Evolutionary conservation across 164 flowering plant genomes (phyloP).

Genomic region (Dillenia turbinata): DNA sequence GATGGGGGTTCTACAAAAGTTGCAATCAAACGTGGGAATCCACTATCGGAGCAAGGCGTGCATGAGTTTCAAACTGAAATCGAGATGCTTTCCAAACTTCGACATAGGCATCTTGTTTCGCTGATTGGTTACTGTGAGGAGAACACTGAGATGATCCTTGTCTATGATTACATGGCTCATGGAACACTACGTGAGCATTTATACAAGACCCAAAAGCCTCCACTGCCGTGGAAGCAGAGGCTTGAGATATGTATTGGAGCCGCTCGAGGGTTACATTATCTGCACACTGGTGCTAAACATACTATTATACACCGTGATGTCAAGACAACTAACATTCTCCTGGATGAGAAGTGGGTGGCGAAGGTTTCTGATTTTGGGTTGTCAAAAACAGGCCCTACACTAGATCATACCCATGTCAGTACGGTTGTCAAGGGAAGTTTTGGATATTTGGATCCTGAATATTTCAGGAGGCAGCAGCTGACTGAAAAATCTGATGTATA

Average conservation of each 20-base stretch:
- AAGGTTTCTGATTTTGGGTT: slow-evolving; percentile 82
- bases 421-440: slow-evolving; percentile 83
- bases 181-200: slow-evolving; percentile 84
- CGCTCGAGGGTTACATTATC: slow-evolving; percentile 71
- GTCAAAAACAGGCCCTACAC: slow-evolving; percentile 67
- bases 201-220: slow-evolving; percentile 68
- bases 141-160: slow-evolving; percentile 78
- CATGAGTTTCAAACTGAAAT: slow-evolving; percentile 82
- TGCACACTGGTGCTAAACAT: slow-evolving; percentile 74
- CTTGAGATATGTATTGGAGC: slow-evolving; percentile 81
- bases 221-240: slow-evolving; percentile 74
- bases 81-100: slow-evolving; percentile 79
- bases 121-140: slow-evolving; percentile 79
- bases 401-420: slow-evolving; percentile 78
- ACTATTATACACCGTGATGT: slow-evolving; percentile 77
- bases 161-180: slow-evolving; percentile 80
- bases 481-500: slow-evolving; percentile 82
- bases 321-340: slow-evolving; percentile 68
- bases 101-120: slow-evolving; percentile 80
- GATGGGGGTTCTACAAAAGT: slow-evolving; percentile 70
- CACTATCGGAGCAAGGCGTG: slow-evolving; percentile 79
- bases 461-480: slow-evolving; percentile 77
- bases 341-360: slow-evolving; percentile 84
- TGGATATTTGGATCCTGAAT: slow-evolving; percentile 78
- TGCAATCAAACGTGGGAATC: slow-evolving; percentile 83